Evolutionary conservation across 2,329 filamentous ascomycete genomes (phyloP).

Genomic region (Cucurbitaria berberidis): DNA sequence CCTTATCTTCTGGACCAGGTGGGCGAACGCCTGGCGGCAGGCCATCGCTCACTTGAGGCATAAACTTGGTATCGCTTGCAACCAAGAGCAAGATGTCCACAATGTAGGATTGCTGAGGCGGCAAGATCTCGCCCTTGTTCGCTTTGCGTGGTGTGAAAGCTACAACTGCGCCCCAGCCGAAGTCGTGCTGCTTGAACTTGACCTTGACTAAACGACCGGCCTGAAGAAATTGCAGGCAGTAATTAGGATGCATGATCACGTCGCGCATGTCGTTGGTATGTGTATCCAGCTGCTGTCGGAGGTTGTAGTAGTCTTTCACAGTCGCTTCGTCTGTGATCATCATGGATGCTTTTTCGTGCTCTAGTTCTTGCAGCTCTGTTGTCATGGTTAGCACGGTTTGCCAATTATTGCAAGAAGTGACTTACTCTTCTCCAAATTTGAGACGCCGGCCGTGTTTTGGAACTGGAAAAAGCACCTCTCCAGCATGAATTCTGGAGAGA

Average conservation of each 20-base stretch:
- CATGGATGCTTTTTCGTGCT: conserved; percentile 74
- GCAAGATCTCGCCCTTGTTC: conserved; percentile 68
- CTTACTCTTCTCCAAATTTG: conserved; percentile 73
- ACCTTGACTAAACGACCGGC: conserved; percentile 87
- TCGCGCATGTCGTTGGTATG: conserved; percentile 89
- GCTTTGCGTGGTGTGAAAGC: conserved; percentile 71
- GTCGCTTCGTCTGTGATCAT: conserved; percentile 83
- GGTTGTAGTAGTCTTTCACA: conserved; percentile 92
- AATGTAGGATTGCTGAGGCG: conserved; percentile 79
- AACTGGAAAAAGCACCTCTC: conserved; percentile 98
- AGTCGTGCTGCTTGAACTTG: conserved; percentile 79
- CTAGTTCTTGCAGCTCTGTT: conserved; percentile 75
- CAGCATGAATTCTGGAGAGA: conserved; percentile 98
- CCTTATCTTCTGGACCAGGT: conserved; percentile 66
- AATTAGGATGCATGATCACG: conserved; percentile 89
- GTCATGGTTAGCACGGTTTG: conserved; percentile 2
- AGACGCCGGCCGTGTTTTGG: conserved; percentile 90
- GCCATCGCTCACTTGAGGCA: conserved; percentile 68
- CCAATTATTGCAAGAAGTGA: neutral
- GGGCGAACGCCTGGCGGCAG: conserved; percentile 68
- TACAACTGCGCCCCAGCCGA: conserved; percentile 92
- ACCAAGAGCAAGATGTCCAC: conserved; percentile 80
- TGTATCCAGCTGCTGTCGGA: conserved; percentile 80
- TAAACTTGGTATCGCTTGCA: conserved; percentile 60
- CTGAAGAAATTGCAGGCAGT: conserved; percentile 84